phyloP scores from a whole-genome alignment of 345 rosid genomes.

The Ceriops zippeliana region DNA sequence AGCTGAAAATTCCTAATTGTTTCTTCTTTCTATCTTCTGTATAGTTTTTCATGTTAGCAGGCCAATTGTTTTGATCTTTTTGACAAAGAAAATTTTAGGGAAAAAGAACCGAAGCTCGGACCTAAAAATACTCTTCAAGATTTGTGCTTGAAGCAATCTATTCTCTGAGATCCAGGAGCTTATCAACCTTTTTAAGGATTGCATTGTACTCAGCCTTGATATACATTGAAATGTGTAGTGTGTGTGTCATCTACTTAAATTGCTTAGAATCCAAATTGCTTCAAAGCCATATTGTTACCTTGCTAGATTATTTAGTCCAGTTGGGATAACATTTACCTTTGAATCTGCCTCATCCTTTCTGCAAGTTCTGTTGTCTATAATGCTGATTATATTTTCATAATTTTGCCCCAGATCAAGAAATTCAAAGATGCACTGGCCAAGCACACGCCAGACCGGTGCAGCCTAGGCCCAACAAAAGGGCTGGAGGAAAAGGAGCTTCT shows the following conservation, averaged over 20 bases:
- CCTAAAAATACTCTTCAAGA: background rate
- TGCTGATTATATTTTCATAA: background rate
- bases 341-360: background rate
- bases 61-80: too few species aligned
- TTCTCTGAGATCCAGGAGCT: background rate
- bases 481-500: slow-evolving; percentile 85
- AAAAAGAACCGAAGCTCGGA: too few species aligned
- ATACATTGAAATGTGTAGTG: too few species aligned
- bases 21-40: background rate
- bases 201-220: background rate
- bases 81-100: too few species aligned
- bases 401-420: slow-evolving; percentile 66
- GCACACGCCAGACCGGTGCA: slow-evolving; percentile 71
- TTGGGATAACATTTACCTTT: too few species aligned
- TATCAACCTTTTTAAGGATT: background rate
- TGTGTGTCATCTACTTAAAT: too few species aligned
- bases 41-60: too few species aligned
- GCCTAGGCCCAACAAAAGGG: slow-evolving; percentile 77
- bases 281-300: background rate
- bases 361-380: background rate
- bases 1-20: background rate
- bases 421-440: slow-evolving; percentile 86
- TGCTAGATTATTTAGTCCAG: too few species aligned
- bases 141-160: background rate
- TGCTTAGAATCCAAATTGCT: slow-evolving; percentile 1